Conservation (phyloP, 2,329 filamentous ascomycete species). For the Verticillium klebahnii region DNA sequence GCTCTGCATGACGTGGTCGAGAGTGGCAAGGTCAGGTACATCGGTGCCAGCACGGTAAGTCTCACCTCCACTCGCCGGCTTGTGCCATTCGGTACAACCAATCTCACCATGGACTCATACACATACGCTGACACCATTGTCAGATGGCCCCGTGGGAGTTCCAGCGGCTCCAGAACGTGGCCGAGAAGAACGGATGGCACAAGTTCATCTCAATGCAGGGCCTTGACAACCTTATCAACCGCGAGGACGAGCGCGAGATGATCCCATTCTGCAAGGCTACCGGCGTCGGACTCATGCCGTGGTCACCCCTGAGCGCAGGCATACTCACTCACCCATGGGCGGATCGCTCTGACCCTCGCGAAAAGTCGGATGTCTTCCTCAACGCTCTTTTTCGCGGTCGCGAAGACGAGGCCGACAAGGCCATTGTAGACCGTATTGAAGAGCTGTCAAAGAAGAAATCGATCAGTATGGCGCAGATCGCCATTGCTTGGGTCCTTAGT, state of each 20-base stretch:
- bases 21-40: conserved; percentile 44
- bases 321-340: conserved; percentile 3
- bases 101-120: no score
- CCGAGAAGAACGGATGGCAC: conserved; percentile 48
- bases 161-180: conserved; percentile 40
- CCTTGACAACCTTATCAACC: conserved; percentile 47
- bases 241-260: conserved; percentile 53
- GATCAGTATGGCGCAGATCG: conserved; percentile 10
- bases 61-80: not conserved
- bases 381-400: conserved; percentile 4
- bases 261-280: conserved; percentile 34
- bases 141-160: conserved; percentile 11
- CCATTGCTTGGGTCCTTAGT: conserved; percentile 6
- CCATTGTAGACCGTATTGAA: conserved; percentile 8
- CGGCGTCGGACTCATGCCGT: conserved; percentile 27
- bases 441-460: conserved; percentile 10
- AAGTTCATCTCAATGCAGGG: conserved; percentile 57
- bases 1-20: conserved; percentile 55
- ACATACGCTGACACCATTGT: not conserved
- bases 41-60: conserved; percentile 10
- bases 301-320: conserved; percentile 8
- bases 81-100: not conserved
- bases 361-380: conserved; percentile 6
- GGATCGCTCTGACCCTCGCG: not conserved
- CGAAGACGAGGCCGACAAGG: conserved; percentile 3